Conservation (phyloP, 2,329 filamentous ascomycete species). For the Coniochaeta prunicola region DNA sequence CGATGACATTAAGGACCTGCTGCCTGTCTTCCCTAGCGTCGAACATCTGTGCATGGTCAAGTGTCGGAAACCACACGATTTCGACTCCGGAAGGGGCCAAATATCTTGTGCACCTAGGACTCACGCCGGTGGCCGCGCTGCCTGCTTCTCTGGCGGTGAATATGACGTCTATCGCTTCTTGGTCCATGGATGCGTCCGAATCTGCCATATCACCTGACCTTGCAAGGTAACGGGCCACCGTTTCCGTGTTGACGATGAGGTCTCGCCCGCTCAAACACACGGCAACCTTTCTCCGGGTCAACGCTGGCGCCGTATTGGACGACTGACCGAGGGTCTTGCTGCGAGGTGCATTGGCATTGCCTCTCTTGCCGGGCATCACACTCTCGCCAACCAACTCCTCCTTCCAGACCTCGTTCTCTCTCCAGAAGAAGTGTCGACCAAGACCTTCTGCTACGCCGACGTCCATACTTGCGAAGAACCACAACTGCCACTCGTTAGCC, state of each 20-base stretch:
- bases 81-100: conserved; percentile 36
- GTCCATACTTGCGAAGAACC: conserved; percentile 64
- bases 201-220: conserved; percentile 23
- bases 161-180: conserved; percentile 7
- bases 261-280: conserved; percentile 54
- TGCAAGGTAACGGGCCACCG: conserved; percentile 50
- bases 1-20: conserved; percentile 11
- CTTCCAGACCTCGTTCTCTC: conserved; percentile 62
- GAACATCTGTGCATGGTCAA: conserved; percentile 61
- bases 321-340: not conserved
- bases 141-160: conserved; percentile 19
- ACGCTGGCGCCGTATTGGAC: not conserved
- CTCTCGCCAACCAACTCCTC: conserved; percentile 41
- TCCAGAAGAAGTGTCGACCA: conserved; percentile 64
- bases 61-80: conserved; percentile 50
- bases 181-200: not conserved
- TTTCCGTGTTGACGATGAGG: conserved; percentile 55
- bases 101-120: conserved; percentile 1
- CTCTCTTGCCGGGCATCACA: not conserved
- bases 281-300: conserved; percentile 32
- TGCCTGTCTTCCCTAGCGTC: conserved; percentile 20
- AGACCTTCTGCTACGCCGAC: conserved; percentile 59
- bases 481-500: conserved; percentile 65
- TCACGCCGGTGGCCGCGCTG: conserved; percentile 6
- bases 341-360: not conserved